Conservation (phyloP, 2,329 filamentous ascomycete genomes). For the Fonsecaea monophora region DNA sequence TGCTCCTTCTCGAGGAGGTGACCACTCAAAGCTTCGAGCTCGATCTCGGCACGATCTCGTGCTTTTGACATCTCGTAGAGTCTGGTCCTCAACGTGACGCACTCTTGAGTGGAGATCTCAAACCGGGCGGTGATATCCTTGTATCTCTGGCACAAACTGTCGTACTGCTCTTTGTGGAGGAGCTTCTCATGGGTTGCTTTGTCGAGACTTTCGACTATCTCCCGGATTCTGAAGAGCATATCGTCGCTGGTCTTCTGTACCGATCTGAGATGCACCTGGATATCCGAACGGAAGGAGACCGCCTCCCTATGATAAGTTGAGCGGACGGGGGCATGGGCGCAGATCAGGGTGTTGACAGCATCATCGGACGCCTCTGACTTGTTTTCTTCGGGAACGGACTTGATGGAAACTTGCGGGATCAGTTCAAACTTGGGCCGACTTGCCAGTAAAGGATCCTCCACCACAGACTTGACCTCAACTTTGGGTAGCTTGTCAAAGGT, state of each 20-base stretch:
- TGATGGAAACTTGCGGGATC: not conserved
- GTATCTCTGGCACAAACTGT: constrained; percentile 3
- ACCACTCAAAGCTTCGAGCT: not conserved
- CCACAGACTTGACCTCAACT: not conserved
- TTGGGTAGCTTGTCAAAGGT: not conserved
- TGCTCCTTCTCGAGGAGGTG: constrained; percentile 3
- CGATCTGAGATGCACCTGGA: constrained; percentile 1
- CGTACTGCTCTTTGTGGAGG: constrained; percentile 1
- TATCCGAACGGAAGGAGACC: constrained; percentile 1
- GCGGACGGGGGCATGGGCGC: not conserved
- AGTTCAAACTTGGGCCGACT: not conserved
- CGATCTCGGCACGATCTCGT: constrained; percentile 1
- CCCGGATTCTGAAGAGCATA: constrained; percentile 1
- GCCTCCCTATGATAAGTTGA: not conserved
- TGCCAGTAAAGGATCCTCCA: not conserved
- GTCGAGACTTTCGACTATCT: constrained; percentile 6
- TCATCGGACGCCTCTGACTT: not conserved
- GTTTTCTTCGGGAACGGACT: not conserved
- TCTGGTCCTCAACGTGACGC: constrained; percentile 1
- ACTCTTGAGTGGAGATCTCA: not conserved
- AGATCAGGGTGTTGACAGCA: not conserved
- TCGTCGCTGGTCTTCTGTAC: constrained; percentile 4
- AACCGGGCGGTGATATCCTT: not conserved
- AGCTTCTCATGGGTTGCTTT: constrained; percentile 2
- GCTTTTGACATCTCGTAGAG: constrained; percentile 2